Evolutionary conservation across 371 early-diverging fungal species (phyloP), one percentile per base, ranked within the genome.

Genomic region (Funneliformis caledonium): DNA sequence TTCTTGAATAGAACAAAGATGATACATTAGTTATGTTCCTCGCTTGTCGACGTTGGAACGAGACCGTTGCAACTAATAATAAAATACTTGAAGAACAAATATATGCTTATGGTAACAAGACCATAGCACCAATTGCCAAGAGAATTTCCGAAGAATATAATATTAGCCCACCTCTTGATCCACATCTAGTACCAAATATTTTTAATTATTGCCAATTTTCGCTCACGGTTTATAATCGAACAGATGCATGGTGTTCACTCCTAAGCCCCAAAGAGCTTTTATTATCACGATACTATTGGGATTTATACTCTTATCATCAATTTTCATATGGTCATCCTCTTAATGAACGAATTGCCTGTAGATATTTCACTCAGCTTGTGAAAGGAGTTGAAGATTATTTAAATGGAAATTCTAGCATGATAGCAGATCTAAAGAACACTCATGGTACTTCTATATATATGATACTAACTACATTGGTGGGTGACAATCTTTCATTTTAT

Each of bases 221-320:
- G n/a, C n/a, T n/a, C n/a, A n/a, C n/a, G n/a, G n/a, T n/a, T n/a
- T n/a, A n/a, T n/a, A n/a, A n/a, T n/a, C n/a, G n/a, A 72, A 22
- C 22, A 22, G 59, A 81, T 22, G 82, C 84, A 1, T 87, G 87
- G 69, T 88, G 88, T 72, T 77, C 61, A 4, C 50, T 87, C 45
- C 78, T 88, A 14, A 81, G 69, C 5, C 60, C 64, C 45, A 59
- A 85, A 12, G 87, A 87, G 1, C 52, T 86, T 56, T 43, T 82
- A 8, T 60, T 60, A 42, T 72, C 85, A 11, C 87, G 86, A 60
- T 88, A 85, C 64, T 61, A 70, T 11, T 69, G 81, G n/a, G 88
- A 88, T 77, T 43, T 87, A 87, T 52, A 87, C 19, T 77, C 85
- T 19, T 86, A 86, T 43, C 83, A 82, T 72, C 85, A 78, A 31